Evolutionary conservation across 208 protist genomes (phyloP), one percentile per base, ranked within the genome.

Genomic region (Wallacemonas sp.): DNA sequence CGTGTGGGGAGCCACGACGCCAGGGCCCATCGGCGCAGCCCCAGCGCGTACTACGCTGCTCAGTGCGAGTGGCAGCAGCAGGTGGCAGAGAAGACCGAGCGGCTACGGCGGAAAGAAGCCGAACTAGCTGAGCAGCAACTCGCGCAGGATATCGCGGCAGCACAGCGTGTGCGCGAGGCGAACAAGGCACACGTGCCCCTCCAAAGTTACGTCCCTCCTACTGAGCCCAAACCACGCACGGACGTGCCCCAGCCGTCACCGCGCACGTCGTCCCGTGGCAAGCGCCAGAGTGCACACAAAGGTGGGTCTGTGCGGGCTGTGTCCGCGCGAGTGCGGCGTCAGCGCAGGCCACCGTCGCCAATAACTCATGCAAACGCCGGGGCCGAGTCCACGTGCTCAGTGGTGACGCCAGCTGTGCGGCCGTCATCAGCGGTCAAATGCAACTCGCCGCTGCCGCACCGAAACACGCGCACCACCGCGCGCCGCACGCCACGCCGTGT

Each of bases 21-120:
- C n/a, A n/a, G n/a, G n/a, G n/a, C 24, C 5, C 19, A 8, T 21
- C 42, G 9, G 12, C 19, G 46, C 24, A 54, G 50, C 21, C 13
- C 50, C 3, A 32, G 3, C 6, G 24, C 50, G 24, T 57, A 39
- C 29, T 57, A 39, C 29, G 19, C 50, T 15, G 50, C 24, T 33
- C 50, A 57, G 50, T 19, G 24, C 19, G 50, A 57, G 29, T 57
- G 50, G 50, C 50, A 57, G 50, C 50, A 57, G 30, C 9, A 37
- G n/a, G 50, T 57, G 29, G 50, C 33, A 32, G 4, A 57, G 8
- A 15, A 27, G 30, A 3, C 5, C 17, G 22, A 19, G 36, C 3
- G 10, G 29, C 32, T 33, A 13, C 50, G 50, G 8, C 29, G 15
- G 17, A 8, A 15, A 39, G 29, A 57, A 32, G 9, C 22, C 3